Percentiles rank a stretch among this genome's conserved stretches.
These are phyloP conservation scores for Plenodomus lindquistii DNA, from an alignment of 2,329 filamentous ascomycete species.

Conservation along the genomic window DNA sequence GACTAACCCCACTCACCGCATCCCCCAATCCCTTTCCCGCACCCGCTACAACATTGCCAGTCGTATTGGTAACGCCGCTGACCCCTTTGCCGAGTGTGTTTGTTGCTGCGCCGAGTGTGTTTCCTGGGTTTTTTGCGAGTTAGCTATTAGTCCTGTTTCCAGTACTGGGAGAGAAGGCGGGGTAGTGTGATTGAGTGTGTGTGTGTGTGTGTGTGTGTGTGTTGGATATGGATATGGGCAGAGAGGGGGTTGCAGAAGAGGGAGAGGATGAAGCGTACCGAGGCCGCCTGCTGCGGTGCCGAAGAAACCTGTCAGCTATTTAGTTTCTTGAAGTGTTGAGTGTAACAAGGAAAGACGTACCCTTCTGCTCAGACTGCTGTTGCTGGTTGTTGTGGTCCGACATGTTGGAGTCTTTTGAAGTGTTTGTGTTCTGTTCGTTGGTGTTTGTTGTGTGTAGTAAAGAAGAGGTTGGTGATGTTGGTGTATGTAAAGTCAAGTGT, in stretches of 20 bases:
- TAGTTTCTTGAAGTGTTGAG: background rate
- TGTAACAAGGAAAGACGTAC: constrained; percentile 10
- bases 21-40: constrained; percentile 43
- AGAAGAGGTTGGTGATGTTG: background rate
- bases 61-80: constrained; percentile 30
- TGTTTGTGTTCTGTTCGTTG: background rate
- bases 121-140: no score
- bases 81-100: constrained; percentile 42
- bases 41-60: constrained; percentile 36
- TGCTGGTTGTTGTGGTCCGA: constrained; percentile 30
- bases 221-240: no score
- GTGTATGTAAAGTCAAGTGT: background rate
- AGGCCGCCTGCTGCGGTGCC: constrained; percentile 37
- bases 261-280: constrained; percentile 23
- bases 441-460: background rate
- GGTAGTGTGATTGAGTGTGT: no score
- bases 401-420: constrained; percentile 17
- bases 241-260: background rate
- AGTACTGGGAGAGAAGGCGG: background rate
- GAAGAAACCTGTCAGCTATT: constrained; percentile 31
- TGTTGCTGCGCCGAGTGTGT: constrained; percentile 39
- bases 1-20: constrained; percentile 39
- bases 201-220: no score
- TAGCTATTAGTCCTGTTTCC: background rate
- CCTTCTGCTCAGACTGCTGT: constrained; percentile 18